Evolutionary conservation across 1,284 basidiomycete genomes (phyloP), one percentile per base, ranked within the genome.

Genomic region (Ceratobasidium sp.): DNA sequence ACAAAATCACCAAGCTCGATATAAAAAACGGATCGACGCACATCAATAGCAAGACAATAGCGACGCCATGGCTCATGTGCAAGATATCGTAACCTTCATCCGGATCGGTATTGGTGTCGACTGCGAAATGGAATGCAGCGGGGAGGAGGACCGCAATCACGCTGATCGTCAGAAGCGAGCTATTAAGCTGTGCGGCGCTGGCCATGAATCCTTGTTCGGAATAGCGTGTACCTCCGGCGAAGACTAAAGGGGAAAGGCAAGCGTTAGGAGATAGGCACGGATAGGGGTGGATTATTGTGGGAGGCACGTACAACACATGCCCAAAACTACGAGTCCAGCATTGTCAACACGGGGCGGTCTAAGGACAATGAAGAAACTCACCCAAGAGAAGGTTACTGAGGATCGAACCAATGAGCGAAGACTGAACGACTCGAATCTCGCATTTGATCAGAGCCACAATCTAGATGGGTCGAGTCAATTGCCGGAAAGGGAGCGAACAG

Each of bases 41-140:
- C 67, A 69, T 90, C 79, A 94, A 84, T 16, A 96, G 85, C 1
- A 96, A 84, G 64, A 97, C 88, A 71, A 97, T 85, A 0, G 94
- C 87, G 18, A 88, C 88, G 16, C 92, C 94, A 75, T 89, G 92
- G 76, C 90, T 92, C 81, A 95, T 88, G 43, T 80, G 76, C 36
- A 85, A 77, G 36, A 85, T 78, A 67, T 84, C 81, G 0, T 71
- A 69, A 0, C 77, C 77, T 72, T 82, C 61, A 60, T 77, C 74
- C 0, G 76, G 72, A 59, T 79, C 76, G 79, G 77, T 92, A 81
- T 21, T 30, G 41, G 26, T 26, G 45, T 61, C 26, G 59, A 58
- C 43, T 55, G 41, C 53, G 60, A 55, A 53, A 26, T 67, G 64
- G 76, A 87, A 90, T 1, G 90, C 90, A 21, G 88, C 88, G 12